A percentile compares a stretch with the other conserved stretches of the same genome.
phyloP scores from a whole-genome alignment of 371 early-diverging fungal genomes.

The Haplosporangium sp. region DNA sequence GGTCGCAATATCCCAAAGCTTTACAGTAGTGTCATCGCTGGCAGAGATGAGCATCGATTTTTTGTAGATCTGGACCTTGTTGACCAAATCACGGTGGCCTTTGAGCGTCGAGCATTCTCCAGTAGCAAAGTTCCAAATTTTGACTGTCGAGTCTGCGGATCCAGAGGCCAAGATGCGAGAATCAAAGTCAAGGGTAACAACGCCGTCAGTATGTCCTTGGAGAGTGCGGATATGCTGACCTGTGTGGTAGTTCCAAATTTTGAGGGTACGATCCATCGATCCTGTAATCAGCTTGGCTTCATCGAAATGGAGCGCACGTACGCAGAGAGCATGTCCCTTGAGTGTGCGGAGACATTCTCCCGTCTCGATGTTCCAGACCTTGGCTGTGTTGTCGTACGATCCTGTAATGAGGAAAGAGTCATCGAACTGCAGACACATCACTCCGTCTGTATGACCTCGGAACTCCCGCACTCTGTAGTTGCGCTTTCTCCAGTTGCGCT shows the following conservation, averaged over 20 bases:
- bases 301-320: slow-evolving; percentile 90
- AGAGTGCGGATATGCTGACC: slow-evolving; percentile 90
- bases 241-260: slow-evolving; percentile 96
- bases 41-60: slow-evolving; percentile 78
- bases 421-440: slow-evolving; percentile 90
- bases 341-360: slow-evolving; percentile 76
- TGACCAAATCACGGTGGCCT: slow-evolving; percentile 91
- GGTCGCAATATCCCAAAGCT: slow-evolving; percentile 85
- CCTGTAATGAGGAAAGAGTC: slow-evolving; percentile 86
- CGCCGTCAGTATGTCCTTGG: slow-evolving; percentile 86
- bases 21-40: slow-evolving; percentile 84
- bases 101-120: slow-evolving; percentile 81
- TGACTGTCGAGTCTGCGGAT: slow-evolving; percentile 87
- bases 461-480: slow-evolving; percentile 68
- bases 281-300: slow-evolving; percentile 87
- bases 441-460: slow-evolving; percentile 86
- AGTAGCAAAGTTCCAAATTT: slow-evolving; percentile 90
- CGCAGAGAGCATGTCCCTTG: slow-evolving; percentile 88
- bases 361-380: slow-evolving; percentile 86
- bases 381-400: slow-evolving; percentile 84
- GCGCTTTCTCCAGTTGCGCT: slow-evolving; percentile 87
- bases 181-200: slow-evolving; percentile 88
- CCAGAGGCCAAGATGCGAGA: slow-evolving; percentile 84
- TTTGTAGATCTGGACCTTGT: slow-evolving; percentile 82
- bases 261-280: slow-evolving; percentile 93